Evolutionary conservation across 179 eudicot genomes (phyloP), one percentile per base, ranked within the genome.

Genomic region (Silene vulgaris): DNA sequence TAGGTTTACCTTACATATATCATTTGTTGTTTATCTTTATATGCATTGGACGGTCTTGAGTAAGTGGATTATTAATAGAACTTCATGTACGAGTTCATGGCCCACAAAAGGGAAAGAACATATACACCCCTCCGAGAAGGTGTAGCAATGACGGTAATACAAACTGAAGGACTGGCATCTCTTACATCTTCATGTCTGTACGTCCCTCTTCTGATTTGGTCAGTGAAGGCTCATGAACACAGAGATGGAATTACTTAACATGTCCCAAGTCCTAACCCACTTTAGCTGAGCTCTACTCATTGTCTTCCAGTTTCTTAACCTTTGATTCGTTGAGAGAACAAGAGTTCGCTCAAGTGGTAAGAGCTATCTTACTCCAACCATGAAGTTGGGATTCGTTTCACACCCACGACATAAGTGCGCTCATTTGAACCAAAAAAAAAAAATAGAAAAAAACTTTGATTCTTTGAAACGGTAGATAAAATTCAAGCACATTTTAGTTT

Each of bases 1-100:
- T 95, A 89, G 12, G 83, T 30, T 32, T 56, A 43, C 71, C 61
- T 60, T 59, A 13, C n/a, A 54, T 45, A 13, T 35, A 52, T 65
- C 4, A 20, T 28, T 30, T 14, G 0, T 54, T 16, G n/a, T 66
- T 29, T 5, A 21, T n/a, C 21, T 77, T 23, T 16, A 19, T 7
- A 30, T 62, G 3, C 28, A 5, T 78, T 72, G 23, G 0, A 30
- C 4, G 16, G 62, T 20, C 56, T 59, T 16, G 29, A 40, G n/a
- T 26, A 12, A 20, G 14, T 21, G 17, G 21, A 21, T 8, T 21
- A 13, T 63, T 1, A 19, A 61, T 28, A 12, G 59, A 35, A 35
- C 8, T 35, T 35, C 26, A 3, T 35, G 60, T 19, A 20, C 28
- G 21, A 23, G 26, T 21, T 61, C 23, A 19, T 61, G 28, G 65